Percentiles rank a stretch among this genome's conserved stretches.
These are phyloP conservation scores for Evernia prunastri DNA, from an alignment of 495 filamentous ascomycete species.

Conservation along the genomic window DNA sequence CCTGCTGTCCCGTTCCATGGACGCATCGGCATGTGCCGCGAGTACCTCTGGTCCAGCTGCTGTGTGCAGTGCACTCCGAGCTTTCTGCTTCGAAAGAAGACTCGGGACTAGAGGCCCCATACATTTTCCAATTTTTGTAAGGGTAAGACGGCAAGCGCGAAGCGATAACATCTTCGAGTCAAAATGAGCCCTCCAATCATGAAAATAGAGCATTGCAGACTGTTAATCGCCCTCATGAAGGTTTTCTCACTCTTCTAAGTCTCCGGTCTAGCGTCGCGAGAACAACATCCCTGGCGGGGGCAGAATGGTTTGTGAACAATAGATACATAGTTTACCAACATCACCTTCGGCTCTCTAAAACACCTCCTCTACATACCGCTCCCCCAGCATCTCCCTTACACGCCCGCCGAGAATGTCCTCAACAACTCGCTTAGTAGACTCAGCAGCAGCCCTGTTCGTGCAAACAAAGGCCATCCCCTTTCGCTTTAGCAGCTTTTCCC, in stretches of 20 bases:
- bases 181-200: background rate
- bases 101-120: background rate
- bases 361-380: constrained; percentile 26
- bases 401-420: constrained; percentile 21
- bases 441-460: constrained; percentile 13
- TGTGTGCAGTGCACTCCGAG: background rate
- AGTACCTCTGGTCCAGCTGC: background rate
- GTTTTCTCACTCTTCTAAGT: background rate
- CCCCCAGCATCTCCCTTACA: constrained; percentile 17
- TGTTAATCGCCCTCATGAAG: background rate
- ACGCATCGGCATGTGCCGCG: background rate
- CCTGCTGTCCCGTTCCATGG: background rate
- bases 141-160: background rate
- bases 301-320: background rate
- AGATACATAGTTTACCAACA: background rate
- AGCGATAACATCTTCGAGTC: background rate
- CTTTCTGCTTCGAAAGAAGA: background rate
- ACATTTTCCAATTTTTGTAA: background rate
- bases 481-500: constrained; percentile 17
- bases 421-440: constrained; percentile 6
- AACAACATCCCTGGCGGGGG: background rate
- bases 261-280: background rate
- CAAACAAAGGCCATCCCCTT: constrained; percentile 22
- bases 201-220: background rate
- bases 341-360: constrained; percentile 4